phyloP scores from a whole-genome alignment of 495 filamentous ascomycete genomes.

The Xylaria bambusicola region DNA sequence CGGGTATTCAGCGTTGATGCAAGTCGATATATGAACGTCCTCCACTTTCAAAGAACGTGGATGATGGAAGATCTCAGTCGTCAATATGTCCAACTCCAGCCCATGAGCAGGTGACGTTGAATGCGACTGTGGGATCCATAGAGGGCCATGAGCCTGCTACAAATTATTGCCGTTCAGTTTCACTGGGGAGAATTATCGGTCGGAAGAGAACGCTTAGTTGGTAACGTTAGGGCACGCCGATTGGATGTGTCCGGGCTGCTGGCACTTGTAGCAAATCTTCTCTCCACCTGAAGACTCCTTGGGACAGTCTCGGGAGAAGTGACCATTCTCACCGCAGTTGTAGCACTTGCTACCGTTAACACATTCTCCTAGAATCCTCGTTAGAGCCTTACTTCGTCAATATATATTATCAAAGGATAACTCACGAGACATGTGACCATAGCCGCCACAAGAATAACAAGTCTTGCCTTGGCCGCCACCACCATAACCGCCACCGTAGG shows the following conservation, averaged over 20 bases:
- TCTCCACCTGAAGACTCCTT: constrained; percentile 78
- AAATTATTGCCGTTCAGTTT: not conserved
- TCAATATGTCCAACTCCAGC: not conserved
- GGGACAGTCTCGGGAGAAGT: constrained; percentile 93
- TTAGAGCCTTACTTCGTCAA: constrained; percentile 19
- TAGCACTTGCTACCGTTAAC: constrained; percentile 99
- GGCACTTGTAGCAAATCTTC: constrained; percentile 99
- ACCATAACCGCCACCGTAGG: constrained; percentile 36
- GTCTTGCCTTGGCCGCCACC: constrained; percentile 62
- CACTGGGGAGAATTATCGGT: constrained; percentile 2
- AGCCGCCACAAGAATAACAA: constrained; percentile 96
- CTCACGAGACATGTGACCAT: constrained; percentile 89
- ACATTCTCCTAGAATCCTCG: constrained; percentile 64
- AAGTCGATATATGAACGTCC: constrained; percentile 11
- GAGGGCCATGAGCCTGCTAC: not conserved
- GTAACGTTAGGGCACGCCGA: constrained; percentile 74
- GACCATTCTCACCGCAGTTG: constrained; percentile 96
- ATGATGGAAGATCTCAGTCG: not conserved
- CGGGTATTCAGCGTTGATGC: constrained; percentile 17
- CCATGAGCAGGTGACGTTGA: not conserved
- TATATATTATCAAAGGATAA: constrained; percentile 10
- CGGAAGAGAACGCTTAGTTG: too few relatives aligned
- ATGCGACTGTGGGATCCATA: constrained; percentile 1
- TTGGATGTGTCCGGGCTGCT: constrained; percentile 96
- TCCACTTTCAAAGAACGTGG: constrained; percentile 5